phyloP scores from a whole-genome alignment of 768 basidiomycete species.

The Gautieria morchelliformis region DNA sequence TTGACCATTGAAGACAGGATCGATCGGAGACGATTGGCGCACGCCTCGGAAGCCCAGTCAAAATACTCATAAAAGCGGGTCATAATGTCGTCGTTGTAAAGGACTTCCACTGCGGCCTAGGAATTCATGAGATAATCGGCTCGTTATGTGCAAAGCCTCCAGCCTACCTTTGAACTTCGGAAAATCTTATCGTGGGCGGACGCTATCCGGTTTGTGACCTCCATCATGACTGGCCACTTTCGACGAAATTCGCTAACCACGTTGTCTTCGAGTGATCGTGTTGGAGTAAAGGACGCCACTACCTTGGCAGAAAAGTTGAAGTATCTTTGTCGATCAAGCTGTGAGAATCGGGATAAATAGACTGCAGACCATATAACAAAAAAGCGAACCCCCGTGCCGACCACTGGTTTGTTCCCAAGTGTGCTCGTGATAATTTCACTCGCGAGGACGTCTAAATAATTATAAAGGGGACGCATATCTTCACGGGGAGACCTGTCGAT shows the following conservation, averaged over 20 bases:
- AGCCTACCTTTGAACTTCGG: slow-evolving; percentile 1
- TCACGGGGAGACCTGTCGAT: background rate
- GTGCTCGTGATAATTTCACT: background rate
- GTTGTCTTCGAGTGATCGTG: background rate
- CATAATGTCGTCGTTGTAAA: slow-evolving; percentile 14
- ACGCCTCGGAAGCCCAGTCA: slow-evolving; percentile 6
- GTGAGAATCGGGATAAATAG: background rate
- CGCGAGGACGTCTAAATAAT: background rate
- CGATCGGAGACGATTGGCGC: slow-evolving; percentile 2
- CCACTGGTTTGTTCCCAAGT: background rate
- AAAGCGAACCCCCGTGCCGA: background rate
- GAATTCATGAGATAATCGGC: background rate
- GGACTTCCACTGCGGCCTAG: slow-evolving; percentile 10
- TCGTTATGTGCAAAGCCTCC: background rate
- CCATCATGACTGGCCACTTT: slow-evolving; percentile 2
- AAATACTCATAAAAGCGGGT: slow-evolving; percentile 13
- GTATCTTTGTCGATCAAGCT: slow-evolving; percentile 5
- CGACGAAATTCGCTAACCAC: background rate
- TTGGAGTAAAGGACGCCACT: background rate
- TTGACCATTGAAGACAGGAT: slow-evolving; percentile 5
- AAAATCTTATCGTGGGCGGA: background rate
- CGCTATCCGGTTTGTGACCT: slow-evolving; percentile 1
- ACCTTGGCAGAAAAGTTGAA: background rate
- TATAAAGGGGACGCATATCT: background rate
- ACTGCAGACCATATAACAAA: background rate